Base-by-base conservation (phyloP, 2,329 filamentous ascomycete species). In the Botrytis deweyae region DNA sequence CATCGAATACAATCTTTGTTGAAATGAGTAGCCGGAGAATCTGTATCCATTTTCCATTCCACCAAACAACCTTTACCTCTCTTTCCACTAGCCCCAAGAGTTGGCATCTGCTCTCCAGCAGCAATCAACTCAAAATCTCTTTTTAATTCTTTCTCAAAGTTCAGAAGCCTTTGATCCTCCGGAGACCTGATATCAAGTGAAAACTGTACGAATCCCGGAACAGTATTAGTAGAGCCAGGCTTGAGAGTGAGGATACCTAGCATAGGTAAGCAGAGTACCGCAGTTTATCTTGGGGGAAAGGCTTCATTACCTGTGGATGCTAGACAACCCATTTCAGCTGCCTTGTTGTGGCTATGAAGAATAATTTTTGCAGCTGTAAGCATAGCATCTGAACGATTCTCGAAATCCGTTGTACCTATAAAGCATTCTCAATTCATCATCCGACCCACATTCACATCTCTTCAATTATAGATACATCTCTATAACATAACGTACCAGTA, bases 221-320 rank as follows among this genome's bases (percentile, higher is more conserved):
- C 90, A 0, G 92, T 94, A 81, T 94, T 94, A 25, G 91, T 92
- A 75, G 87, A 91, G 7, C 91, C 91, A 0, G 92, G 91, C 65
- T 86, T 87, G 12, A 90, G 84, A 20, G 86, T 89, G 67, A 94
- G 81, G 72, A 94, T 92, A 0, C 92, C 92, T 73, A 42, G n/a
- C 22, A 40, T 4, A 42, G 38, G 22, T 68, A 38, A 58, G 38
- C 9, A 72, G 6, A 46, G 14, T 52, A 20, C n/a, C 25, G 44
- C 4, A 22, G 8, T n/a, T 20, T 44, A 8, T 55, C 29, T 18
- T 22, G 33, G 14, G 36, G 20, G n/a, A 33, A 10, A 29, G 38
- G 38, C 2, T 25, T 44, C 14, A 25, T 5, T 49, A 65, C 67
- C 59, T 0, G 92, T 92, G 0, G 78, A 80, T 55, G 90, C 92